Percentiles rank a stretch among this genome's conserved stretches.
phyloP scores from a whole-genome alignment of 2,329 filamentous ascomycete species.

The Karstenula rhodostoma region DNA sequence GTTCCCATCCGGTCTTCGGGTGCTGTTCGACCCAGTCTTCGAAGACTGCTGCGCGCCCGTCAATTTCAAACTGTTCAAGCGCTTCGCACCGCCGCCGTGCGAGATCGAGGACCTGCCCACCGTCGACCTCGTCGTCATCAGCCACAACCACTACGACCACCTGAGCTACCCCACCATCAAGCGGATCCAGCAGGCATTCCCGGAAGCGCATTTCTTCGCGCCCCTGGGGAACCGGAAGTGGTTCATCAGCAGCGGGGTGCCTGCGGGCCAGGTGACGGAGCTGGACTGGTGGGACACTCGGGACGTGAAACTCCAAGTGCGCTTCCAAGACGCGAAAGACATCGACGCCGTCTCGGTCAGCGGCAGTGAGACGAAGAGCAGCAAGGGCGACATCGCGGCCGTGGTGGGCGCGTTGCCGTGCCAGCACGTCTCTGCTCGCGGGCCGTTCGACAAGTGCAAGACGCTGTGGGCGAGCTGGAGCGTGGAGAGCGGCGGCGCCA shows the following conservation, averaged over 20 bases:
- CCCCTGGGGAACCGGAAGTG: constrained; percentile 83
- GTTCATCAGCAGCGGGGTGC: constrained; percentile 76
- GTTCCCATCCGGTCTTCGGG: constrained; percentile 83
- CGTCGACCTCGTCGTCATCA: constrained; percentile 79
- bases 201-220: constrained; percentile 86
- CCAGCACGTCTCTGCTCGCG: constrained; percentile 80
- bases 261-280: constrained; percentile 74
- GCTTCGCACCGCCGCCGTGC: constrained; percentile 81
- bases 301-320: constrained; percentile 69
- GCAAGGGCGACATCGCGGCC: constrained; percentile 64
- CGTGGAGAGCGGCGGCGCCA: constrained; percentile 74
- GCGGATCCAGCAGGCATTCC: constrained; percentile 74
- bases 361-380: constrained; percentile 10
- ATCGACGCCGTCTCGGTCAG: constrained; percentile 14
- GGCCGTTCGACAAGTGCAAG: constrained; percentile 71
- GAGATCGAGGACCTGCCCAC: constrained; percentile 78
- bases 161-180: constrained; percentile 78
- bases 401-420: constrained; percentile 80
- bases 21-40: constrained; percentile 94
- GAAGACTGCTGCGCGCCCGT: constrained; percentile 85
- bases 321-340: constrained; percentile 23
- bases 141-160: constrained; percentile 94
- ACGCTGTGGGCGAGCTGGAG: constrained; percentile 93
- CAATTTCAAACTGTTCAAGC: constrained; percentile 72
- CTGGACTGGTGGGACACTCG: constrained; percentile 94